Evolutionary conservation across 352 stramenopile genomes (phyloP), one percentile per base, ranked within the genome.

Genomic region (Phytophthora podocarpi): DNA sequence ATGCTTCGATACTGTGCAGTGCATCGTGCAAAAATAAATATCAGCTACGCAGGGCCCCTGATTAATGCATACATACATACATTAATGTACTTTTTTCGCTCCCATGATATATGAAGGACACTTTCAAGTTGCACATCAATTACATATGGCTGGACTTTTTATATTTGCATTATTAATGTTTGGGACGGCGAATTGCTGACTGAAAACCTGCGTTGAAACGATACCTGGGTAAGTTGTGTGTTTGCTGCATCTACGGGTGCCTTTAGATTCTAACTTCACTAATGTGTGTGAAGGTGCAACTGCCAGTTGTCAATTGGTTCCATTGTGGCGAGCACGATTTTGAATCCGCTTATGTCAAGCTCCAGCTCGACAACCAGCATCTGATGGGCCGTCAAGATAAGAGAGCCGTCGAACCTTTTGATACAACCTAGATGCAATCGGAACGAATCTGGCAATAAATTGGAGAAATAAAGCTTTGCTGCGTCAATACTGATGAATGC

Each of bases 1-100:
- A n/a, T n/a, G n/a, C n/a, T n/a, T n/a, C n/a, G n/a, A n/a, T n/a
- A n/a, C n/a, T n/a, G n/a, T n/a, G n/a, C n/a, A n/a, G n/a, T n/a
- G n/a, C n/a, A n/a, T n/a, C n/a, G n/a, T n/a, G n/a, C n/a, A n/a
- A n/a, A n/a, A n/a, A n/a, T n/a, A n/a, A n/a, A n/a, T n/a, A n/a
- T n/a, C n/a, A n/a, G n/a, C n/a, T n/a, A n/a, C n/a, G n/a, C 40
- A 48, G 24, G 40, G 23, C 15, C 34, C 45, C 31, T 30, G 45
- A 53, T 34, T 42, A 41, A 53, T 53, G 45, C 45, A 53, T 53
- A 53, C 20, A 8, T 8, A 31, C 45, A 53, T 41, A 53, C 32
- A 55, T 55, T 55, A 55, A 54, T 54, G 31, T 34, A 42, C 18
- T 54, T 54, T 26, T 10, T 24, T 11, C 4, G 0, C 5, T 23